Evolutionary conservation across 2,329 filamentous ascomycete species (phyloP).

Genomic region (Penicillium sp.): DNA sequence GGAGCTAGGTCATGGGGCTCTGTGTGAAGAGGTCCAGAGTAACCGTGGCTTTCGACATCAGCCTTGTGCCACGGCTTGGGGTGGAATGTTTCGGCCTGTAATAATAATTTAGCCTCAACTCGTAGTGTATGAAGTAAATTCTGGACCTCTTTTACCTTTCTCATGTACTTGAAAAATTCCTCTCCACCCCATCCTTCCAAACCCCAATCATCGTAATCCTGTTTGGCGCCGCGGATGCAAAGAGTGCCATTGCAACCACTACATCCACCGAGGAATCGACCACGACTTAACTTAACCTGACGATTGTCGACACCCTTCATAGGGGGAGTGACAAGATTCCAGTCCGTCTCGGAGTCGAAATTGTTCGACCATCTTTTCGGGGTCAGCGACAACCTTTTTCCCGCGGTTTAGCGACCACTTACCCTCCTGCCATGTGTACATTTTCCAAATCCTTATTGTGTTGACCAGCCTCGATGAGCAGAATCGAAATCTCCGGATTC

Average conservation of each 20-base stretch:
- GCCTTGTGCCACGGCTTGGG: constrained; percentile 59
- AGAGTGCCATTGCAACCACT: constrained; percentile 48
- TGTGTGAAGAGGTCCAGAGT: constrained; percentile 54
- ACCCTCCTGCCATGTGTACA: constrained; percentile 48
- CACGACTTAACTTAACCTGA: constrained; percentile 45
- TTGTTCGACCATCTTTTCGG: constrained; percentile 41
- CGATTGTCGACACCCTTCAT: constrained; percentile 43
- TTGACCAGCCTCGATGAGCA: constrained; percentile 51
- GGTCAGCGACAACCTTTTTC: not conserved
- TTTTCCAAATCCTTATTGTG: constrained; percentile 48
- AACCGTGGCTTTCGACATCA: constrained; percentile 50
- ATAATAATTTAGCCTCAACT: not conserved
- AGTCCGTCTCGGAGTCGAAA: constrained; percentile 46
- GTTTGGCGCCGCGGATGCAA: constrained; percentile 44
- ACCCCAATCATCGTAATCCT: constrained; percentile 57
- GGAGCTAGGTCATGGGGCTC: constrained; percentile 61
- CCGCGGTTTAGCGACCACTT: constrained; percentile 1
- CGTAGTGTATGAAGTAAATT: not conserved
- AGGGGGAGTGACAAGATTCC: constrained; percentile 45
- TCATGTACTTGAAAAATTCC: constrained; percentile 59
- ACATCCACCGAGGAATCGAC: constrained; percentile 45
- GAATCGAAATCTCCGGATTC: constrained; percentile 42
- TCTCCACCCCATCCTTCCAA: constrained; percentile 57
- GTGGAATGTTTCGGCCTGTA: constrained; percentile 58
- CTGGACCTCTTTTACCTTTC: constrained; percentile 42